phyloP scores from a whole-genome alignment of 192 early-diverging fungal genomes.

The Backusella circina region DNA sequence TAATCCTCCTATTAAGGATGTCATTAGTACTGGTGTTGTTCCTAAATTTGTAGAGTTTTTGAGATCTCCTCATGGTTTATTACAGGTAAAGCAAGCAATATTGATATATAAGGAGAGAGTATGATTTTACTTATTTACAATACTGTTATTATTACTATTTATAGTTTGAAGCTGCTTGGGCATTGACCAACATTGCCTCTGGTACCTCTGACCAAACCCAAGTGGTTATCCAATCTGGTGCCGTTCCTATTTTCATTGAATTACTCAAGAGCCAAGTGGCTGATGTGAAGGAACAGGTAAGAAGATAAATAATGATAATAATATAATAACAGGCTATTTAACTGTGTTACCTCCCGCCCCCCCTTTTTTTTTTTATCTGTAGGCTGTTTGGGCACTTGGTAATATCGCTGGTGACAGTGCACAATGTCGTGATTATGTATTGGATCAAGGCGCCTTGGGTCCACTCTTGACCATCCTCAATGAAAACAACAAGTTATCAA shows the following conservation, averaged over 20 bases:
- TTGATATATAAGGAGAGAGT: background rate
- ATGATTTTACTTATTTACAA: background rate
- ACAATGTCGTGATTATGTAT: slow-evolving; percentile 39
- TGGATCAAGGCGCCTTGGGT: slow-evolving; percentile 29
- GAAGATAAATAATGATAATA: background rate
- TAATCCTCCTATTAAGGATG: slow-evolving; percentile 50
- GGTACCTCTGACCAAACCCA: slow-evolving; percentile 44
- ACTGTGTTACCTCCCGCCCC: no score
- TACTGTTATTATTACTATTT: no score
- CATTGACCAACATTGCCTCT: slow-evolving; percentile 49
- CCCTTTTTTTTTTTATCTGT: no score
- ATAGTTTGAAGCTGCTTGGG: slow-evolving; percentile 57
- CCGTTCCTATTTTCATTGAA: slow-evolving; percentile 42
- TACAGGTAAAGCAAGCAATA: slow-evolving; percentile 27
- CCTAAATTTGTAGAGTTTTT: slow-evolving; percentile 52
- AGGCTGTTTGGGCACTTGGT: slow-evolving; percentile 52
- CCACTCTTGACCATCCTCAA: slow-evolving; percentile 32
- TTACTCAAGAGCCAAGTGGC: slow-evolving; percentile 31
- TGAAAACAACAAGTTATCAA: slow-evolving; percentile 43
- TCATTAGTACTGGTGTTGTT: slow-evolving; percentile 43
- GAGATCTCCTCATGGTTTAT: slow-evolving; percentile 26
- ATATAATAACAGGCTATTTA: no score
- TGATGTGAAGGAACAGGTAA: slow-evolving; percentile 43
- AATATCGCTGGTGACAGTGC: slow-evolving; percentile 51
- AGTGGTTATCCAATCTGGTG: slow-evolving; percentile 42